Evolutionary conservation across 805 yeast species (phyloP).

Genomic region (Zygoascus bituminiphila): DNA sequence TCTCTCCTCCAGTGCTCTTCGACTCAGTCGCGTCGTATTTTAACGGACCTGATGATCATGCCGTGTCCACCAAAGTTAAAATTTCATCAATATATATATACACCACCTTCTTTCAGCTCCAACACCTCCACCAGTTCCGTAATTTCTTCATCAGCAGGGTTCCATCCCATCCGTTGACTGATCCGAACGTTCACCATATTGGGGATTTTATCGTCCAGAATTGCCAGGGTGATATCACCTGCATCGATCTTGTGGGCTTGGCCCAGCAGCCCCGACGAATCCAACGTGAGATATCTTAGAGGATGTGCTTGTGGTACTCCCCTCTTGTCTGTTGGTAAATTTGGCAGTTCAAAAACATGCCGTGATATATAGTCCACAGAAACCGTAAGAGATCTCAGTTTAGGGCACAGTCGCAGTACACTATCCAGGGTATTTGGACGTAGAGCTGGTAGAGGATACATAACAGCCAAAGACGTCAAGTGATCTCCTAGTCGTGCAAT

Average conservation of each 20-base stretch:
- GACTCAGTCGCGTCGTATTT: too few relatives aligned
- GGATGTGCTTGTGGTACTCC: conserved; percentile 39
- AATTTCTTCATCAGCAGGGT: conserved; percentile 45
- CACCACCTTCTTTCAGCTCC: conserved; percentile 71
- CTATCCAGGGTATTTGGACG: conserved; percentile 62
- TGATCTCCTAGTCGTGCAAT: conserved; percentile 58
- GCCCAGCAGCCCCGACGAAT: conserved; percentile 78
- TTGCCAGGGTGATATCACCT: conserved; percentile 77
- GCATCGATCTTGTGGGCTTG: conserved; percentile 79
- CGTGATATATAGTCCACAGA: conserved; percentile 72
- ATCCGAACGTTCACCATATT: conserved; percentile 52
- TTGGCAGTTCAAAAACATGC: conserved; percentile 31
- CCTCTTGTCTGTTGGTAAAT: conserved; percentile 14
- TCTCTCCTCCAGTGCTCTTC: too few relatives aligned
- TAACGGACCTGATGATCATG: neutral
- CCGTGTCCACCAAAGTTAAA: neutral
- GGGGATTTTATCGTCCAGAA: conserved; percentile 72
- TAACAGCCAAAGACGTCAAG: conserved; percentile 54
- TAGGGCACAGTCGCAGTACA: conserved; percentile 70
- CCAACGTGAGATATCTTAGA: conserved; percentile 55
- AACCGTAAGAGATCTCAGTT: conserved; percentile 51
- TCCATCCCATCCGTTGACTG: conserved; percentile 81
- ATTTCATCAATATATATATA: conserved; percentile 16
- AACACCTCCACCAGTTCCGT: conserved; percentile 57
- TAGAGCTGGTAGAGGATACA: conserved; percentile 84